Base-by-base conservation (phyloP, 352 stramenopile genomes). In the Lagenidium sp. region DNA sequence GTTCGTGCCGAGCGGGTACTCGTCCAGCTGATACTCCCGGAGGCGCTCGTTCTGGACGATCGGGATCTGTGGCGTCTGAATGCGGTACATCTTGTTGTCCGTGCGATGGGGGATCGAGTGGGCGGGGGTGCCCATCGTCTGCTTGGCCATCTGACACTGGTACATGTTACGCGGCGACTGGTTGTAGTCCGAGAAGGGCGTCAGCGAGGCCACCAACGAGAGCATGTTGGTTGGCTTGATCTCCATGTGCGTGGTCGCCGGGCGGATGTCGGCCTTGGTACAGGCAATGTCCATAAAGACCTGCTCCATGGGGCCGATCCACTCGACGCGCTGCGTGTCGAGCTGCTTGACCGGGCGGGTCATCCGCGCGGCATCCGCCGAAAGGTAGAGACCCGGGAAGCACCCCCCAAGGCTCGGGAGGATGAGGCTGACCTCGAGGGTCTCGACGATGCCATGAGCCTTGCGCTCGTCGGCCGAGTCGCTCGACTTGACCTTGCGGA, bases 81-180 rank as follows among this genome's bases (percentile, higher is more conserved):
- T 96, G 44, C 95, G 91, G 69, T 99, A 99, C 68, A 99, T 84
- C 56, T 99, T 99, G 76, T 98, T 99, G 65, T 99, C 97, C 8
- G 93, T 78, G 47, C 97, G 85, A 60, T 98, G 88, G 4, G 85
- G 77, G 43, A 98, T 83, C 42, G 94, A 98, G 63, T 99, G 96
- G n/a, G 82, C 85, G 15, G 96, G 95, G 19, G 96, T 99, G 29
- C 97, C 97, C 97, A 99, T 99, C 3, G 97, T 99, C 65, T 99
- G 97, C 74, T 99, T 99, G 29, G 95, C 97, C 97, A 99, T 99
- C 72, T 99, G 96, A 57, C 97, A 99, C 82, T 99, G 96, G 65
- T 98, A 99, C 97, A 99, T 99, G 71, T 99, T 99, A 64, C 97
- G 77, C 29, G 97, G 97, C 21, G 82, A 98, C 76, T 99, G 97